phyloP scores from a whole-genome alignment of 139 green algal species.

The Closterium sp. region DNA sequence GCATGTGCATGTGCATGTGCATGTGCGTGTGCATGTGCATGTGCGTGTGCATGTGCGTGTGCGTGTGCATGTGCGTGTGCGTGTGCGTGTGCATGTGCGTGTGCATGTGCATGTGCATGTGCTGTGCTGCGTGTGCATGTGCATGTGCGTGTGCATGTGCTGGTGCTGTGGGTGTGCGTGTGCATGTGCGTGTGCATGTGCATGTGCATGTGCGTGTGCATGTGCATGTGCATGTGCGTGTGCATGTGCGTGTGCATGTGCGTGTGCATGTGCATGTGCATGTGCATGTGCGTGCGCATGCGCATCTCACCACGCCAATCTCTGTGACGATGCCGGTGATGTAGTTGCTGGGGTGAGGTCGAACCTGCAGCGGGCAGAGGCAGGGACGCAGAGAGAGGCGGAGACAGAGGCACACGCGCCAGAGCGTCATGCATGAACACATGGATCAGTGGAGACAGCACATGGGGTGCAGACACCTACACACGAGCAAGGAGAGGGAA shows the following conservation, averaged over 20 bases:
- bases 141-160: no score
- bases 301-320: constrained; percentile 74
- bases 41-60: no score
- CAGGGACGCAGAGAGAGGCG: background rate
- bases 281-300: background rate
- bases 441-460: background rate
- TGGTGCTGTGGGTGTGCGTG: background rate
- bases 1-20: no score
- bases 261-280: background rate
- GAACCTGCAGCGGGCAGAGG: constrained; percentile 60
- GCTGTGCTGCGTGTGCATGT: no score
- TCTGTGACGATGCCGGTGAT: constrained; percentile 91
- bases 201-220: background rate
- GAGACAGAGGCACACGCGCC: no score
- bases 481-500: background rate
- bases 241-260: background rate
- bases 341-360: constrained; percentile 88
- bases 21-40: no score
- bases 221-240: background rate
- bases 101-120: no score
- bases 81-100: no score
- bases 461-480: no score
- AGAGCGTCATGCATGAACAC: background rate
- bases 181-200: background rate
- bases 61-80: no score